Conservation (phyloP, 495 filamentous ascomycete species). For the Lasiosphaeria ovina region DNA sequence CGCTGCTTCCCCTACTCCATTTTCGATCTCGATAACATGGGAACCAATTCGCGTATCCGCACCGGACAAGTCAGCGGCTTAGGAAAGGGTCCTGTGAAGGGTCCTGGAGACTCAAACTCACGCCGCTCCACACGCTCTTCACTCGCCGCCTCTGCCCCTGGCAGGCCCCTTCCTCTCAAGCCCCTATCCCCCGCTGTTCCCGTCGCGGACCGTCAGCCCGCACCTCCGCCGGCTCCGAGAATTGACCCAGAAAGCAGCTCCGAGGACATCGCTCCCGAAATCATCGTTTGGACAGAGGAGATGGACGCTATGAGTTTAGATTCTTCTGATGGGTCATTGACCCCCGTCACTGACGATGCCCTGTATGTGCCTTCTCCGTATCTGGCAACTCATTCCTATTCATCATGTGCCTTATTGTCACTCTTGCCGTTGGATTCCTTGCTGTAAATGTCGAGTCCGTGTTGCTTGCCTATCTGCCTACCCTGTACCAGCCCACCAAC, state of each 20-base stretch:
- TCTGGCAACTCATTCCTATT: no score
- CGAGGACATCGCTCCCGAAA: slow-evolving; percentile 37
- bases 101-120: slow-evolving; percentile 19
- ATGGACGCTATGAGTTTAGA: slow-evolving; percentile 31
- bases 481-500: no score
- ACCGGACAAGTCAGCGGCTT: slow-evolving; percentile 22
- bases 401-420: no score
- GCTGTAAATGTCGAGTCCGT: no score
- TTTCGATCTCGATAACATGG: slow-evolving; percentile 26
- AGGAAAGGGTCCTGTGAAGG: slow-evolving; percentile 23
- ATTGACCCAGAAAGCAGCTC: neutral
- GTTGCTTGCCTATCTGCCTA: no score
- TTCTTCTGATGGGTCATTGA: slow-evolving; percentile 11
- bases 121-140: slow-evolving; percentile 21
- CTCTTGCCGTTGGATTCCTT: no score
- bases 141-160: slow-evolving; percentile 6
- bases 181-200: neutral
- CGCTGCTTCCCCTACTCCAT: neutral
- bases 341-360: neutral
- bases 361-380: no score
- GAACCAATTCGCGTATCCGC: slow-evolving; percentile 23
- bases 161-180: neutral
- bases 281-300: slow-evolving; percentile 37
- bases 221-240: no score
- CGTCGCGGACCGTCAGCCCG: neutral